Conservation (phyloP, 371 early-diverging fungal genomes). For the Apophysomyces variabilis region DNA sequence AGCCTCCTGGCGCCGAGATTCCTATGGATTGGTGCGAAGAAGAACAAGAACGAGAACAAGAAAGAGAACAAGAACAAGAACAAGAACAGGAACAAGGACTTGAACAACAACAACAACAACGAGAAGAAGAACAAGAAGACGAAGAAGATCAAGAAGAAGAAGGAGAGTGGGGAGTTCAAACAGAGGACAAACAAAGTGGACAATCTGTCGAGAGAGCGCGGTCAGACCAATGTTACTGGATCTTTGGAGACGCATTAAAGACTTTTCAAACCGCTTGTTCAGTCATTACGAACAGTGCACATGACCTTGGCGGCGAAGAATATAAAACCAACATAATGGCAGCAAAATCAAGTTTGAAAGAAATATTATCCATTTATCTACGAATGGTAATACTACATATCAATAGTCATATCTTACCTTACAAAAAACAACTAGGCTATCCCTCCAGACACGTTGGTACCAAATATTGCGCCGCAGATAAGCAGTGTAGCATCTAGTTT, state of each 20-base stretch:
- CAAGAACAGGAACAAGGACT: not conserved
- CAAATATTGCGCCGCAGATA: conserved; percentile 32
- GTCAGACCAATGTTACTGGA: conserved; percentile 49
- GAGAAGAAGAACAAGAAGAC: not conserved
- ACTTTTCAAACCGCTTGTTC: conserved; percentile 37
- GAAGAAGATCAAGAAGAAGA: not conserved
- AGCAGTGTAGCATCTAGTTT: conserved; percentile 22
- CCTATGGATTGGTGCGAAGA: not conserved
- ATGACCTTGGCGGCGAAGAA: conserved; percentile 19
- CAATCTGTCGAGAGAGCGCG: conserved; percentile 19
- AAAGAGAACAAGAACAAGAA: too few species aligned
- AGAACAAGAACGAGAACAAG: too few species aligned
- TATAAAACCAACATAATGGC: conserved; percentile 21
- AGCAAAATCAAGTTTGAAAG: conserved; percentile 40
- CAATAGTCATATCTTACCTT: not conserved
- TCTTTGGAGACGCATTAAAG: conserved; percentile 49
- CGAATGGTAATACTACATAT: conserved; percentile 32
- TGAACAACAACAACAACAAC: too few species aligned
- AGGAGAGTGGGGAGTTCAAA: not conserved
- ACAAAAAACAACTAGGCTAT: conserved; percentile 24
- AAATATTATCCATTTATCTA: conserved; percentile 42
- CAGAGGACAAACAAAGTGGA: too few species aligned
- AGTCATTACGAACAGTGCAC: conserved; percentile 6
- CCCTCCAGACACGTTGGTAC: conserved; percentile 37
- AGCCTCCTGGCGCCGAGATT: too few species aligned